Conservation (phyloP, 345 rosid genomes). For the Populus euphratica region DNA sequence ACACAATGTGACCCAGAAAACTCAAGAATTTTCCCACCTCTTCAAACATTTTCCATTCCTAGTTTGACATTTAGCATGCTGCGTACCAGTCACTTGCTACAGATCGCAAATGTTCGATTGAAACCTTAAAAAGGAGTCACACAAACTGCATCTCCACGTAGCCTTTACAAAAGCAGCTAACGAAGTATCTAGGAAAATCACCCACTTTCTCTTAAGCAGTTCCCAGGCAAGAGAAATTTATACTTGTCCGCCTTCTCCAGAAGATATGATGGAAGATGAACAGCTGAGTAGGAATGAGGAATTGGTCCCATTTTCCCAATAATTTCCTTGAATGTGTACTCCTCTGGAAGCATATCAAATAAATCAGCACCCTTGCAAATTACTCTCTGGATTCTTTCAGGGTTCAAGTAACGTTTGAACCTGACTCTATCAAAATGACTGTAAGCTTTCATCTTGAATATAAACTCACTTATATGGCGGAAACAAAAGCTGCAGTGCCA, state of each 20-base stretch:
- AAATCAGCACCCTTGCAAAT: conserved; percentile 66
- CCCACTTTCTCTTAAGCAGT: conserved; percentile 55
- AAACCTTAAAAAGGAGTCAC: conserved; percentile 21
- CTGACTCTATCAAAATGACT: conserved; percentile 73
- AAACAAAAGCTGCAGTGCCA: conserved; percentile 85
- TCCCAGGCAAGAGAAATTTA: conserved; percentile 59
- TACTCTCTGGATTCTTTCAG: conserved; percentile 59
- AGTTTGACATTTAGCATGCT: conserved; percentile 11
- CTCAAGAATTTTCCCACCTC: conserved; percentile 28
- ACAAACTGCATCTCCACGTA: conserved; percentile 18
- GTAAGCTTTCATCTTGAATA: conserved; percentile 75
- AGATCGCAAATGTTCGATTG: conserved; percentile 18
- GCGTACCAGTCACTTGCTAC: conserved; percentile 16
- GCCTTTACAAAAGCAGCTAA: conserved; percentile 15
- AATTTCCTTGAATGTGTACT: conserved; percentile 65
- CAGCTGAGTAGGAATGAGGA: conserved; percentile 68
- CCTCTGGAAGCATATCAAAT: conserved; percentile 77
- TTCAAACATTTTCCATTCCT: conserved; percentile 6
- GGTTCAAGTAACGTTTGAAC: conserved; percentile 52
- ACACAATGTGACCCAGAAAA: conserved; percentile 36
- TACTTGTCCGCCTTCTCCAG: conserved; percentile 55
- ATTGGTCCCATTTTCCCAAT: conserved; percentile 77
- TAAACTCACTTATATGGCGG: conserved; percentile 53
- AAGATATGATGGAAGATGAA: conserved; percentile 59
- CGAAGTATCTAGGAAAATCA: conserved; percentile 18